Conservation (phyloP, 768 basidiomycete species). For the Pulveroboletus sp. region DNA sequence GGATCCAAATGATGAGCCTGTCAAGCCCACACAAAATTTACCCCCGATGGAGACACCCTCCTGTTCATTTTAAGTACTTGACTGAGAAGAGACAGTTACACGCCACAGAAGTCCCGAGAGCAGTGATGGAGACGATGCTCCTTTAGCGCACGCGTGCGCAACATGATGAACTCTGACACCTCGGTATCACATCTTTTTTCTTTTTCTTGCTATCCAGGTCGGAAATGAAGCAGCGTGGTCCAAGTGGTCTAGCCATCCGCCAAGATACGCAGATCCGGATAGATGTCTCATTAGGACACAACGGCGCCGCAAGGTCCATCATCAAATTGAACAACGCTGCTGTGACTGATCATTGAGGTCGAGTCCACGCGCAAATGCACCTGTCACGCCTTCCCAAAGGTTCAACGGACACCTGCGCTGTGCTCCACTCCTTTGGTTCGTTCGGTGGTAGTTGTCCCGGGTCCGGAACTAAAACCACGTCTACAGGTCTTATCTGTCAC, state of each 20-base stretch:
- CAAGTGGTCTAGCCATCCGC: background rate
- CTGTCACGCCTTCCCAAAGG: background rate
- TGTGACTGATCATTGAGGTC: background rate
- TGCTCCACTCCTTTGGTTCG: background rate
- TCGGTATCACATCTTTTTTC: background rate
- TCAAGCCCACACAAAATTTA: constrained; percentile 8
- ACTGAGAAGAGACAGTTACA: background rate
- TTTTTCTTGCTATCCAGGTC: background rate
- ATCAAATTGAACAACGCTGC: background rate
- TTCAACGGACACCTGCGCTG: background rate
- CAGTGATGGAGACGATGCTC: background rate
- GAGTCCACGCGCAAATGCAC: background rate
- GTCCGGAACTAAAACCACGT: background rate
- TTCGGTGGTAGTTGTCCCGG: background rate
- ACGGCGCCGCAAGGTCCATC: constrained; percentile 3
- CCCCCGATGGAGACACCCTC: background rate
- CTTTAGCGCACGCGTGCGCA: no score
- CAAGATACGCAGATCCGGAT: background rate
- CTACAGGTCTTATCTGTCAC: background rate
- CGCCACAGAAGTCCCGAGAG: no score
- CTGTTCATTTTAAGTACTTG: background rate
- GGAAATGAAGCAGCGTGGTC: background rate
- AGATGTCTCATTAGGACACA: background rate
- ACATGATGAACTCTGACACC: no score
- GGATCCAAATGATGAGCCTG: background rate